phyloP scores from a whole-genome alignment of 495 filamentous ascomycete species.

The Aeminium ludgeri region DNA sequence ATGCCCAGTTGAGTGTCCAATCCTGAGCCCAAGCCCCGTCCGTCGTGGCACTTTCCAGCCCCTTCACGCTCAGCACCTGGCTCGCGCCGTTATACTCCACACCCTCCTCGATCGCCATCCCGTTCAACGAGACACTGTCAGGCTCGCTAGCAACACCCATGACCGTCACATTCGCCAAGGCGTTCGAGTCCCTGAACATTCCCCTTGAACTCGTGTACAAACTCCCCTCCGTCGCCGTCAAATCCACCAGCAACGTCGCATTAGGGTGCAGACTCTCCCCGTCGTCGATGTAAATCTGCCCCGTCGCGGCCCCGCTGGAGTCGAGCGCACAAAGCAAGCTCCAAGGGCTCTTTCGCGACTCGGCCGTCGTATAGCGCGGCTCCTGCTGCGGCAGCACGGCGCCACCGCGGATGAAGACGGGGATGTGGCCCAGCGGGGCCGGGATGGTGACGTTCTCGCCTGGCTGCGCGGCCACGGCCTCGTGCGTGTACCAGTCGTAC shows the following conservation, averaged over 20 bases:
- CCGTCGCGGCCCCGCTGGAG: slow-evolving; percentile 10
- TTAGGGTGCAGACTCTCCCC: slow-evolving; percentile 27
- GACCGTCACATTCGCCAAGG: slow-evolving; percentile 20
- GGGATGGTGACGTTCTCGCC: slow-evolving; percentile 12
- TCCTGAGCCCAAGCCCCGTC: slow-evolving; percentile 17
- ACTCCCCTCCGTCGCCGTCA: slow-evolving; percentile 12
- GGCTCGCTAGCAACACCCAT: slow-evolving; percentile 14
- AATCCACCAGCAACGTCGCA: slow-evolving; percentile 26
- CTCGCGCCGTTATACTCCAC: slow-evolving; percentile 14
- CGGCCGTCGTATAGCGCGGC: slow-evolving; percentile 15
- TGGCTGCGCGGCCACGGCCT: slow-evolving; percentile 17
- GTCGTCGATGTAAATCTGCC: slow-evolving; percentile 20
- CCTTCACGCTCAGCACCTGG: slow-evolving; percentile 14
- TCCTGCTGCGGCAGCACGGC: slow-evolving; percentile 51
- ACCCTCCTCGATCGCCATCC: slow-evolving; percentile 5
- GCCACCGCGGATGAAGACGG: slow-evolving; percentile 35
- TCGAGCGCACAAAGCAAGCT: slow-evolving; percentile 13
- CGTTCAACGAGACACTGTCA: slow-evolving; percentile 16
- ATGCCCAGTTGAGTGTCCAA: slow-evolving; percentile 17
- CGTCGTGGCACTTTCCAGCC: slow-evolving; percentile 13
- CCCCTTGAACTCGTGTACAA: slow-evolving; percentile 15
- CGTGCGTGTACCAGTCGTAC: slow-evolving; percentile 21
- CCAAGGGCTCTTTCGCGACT: slow-evolving; percentile 12
- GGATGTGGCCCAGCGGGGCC: slow-evolving; percentile 13
- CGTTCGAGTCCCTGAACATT: slow-evolving; percentile 13